Conservation (phyloP, 768 basidiomycete genomes). For the Pleurotus sapidus region DNA sequence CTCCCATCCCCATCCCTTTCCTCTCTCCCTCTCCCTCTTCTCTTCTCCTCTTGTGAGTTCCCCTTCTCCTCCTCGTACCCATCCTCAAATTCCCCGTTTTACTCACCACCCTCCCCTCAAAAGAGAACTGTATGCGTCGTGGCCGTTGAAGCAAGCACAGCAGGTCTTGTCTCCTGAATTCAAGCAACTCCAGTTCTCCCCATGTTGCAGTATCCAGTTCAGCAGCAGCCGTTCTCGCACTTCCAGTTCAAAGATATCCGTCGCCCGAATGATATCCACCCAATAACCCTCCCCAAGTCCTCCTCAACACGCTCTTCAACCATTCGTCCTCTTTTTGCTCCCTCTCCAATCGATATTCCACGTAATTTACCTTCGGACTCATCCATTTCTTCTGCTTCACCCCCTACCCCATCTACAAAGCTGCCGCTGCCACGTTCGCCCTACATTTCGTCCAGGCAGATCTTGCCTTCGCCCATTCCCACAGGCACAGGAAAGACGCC, state of each 20-base stretch:
- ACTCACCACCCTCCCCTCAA: not conserved
- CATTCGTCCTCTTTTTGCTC: conserved; percentile 11
- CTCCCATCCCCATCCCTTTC: conserved; percentile 13
- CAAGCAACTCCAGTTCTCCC: conserved; percentile 24
- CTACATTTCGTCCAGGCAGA: conserved; percentile 32
- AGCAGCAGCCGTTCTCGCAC: conserved; percentile 27
- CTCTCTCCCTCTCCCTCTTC: conserved; percentile 11
- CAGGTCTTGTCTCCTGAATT: conserved; percentile 56
- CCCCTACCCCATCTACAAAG: conserved; percentile 29
- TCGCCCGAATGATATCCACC: conserved; percentile 10
- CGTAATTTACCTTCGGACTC: conserved; percentile 18
- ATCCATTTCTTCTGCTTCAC: conserved; percentile 14
- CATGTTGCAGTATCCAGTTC: conserved; percentile 62
- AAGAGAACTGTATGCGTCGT: not conserved
- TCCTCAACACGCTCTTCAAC: conserved; percentile 6
- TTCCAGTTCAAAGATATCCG: conserved; percentile 19
- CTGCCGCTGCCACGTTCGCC: conserved; percentile 31
- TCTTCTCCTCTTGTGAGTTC: conserved; percentile 1
- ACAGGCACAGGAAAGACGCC: conserved; percentile 20
- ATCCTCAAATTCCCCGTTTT: not conserved
- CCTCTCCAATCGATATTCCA: conserved; percentile 20
- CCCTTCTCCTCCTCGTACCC: conserved; percentile 1
- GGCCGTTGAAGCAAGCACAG: conserved; percentile 28
- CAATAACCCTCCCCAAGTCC: not conserved
- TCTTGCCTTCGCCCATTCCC: conserved; percentile 25